phyloP scores from a whole-genome alignment of 2,329 filamentous ascomycete genomes.

The Aotearoamyces nothofagi region DNA sequence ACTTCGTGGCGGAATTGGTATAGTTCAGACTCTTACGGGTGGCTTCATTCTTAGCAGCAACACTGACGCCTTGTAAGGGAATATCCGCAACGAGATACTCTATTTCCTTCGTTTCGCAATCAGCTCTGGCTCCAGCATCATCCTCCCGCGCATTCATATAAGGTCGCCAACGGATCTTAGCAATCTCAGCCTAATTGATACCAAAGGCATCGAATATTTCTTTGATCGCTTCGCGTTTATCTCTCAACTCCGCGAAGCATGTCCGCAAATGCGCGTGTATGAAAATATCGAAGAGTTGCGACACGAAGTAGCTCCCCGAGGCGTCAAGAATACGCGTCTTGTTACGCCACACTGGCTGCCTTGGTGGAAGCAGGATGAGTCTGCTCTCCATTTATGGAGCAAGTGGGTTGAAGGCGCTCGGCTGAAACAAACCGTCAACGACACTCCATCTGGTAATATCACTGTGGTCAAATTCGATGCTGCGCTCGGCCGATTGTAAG shows the following conservation, averaged over 20 bases:
- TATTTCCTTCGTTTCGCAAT: background rate
- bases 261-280: constrained; percentile 6
- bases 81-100: background rate
- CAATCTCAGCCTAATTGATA: background rate
- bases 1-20: constrained; percentile 1
- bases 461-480: constrained; percentile 1
- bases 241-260: constrained; percentile 3
- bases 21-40: background rate
- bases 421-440: background rate
- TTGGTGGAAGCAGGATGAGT: no score
- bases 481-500: constrained; percentile 2
- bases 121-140: background rate
- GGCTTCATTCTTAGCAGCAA: background rate
- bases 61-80: background rate
- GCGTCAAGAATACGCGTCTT: constrained; percentile 3
- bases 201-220: constrained; percentile 4
- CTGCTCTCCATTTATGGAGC: no score
- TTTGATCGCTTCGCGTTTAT: constrained; percentile 5
- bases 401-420: no score
- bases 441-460: no score
- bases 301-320: no score
- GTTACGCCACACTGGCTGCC: no score
- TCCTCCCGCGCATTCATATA: background rate
- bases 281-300: constrained; percentile 5
- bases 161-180: background rate